phyloP scores from a whole-genome alignment of 805 yeast species.

The Candida xyloterini region DNA sequence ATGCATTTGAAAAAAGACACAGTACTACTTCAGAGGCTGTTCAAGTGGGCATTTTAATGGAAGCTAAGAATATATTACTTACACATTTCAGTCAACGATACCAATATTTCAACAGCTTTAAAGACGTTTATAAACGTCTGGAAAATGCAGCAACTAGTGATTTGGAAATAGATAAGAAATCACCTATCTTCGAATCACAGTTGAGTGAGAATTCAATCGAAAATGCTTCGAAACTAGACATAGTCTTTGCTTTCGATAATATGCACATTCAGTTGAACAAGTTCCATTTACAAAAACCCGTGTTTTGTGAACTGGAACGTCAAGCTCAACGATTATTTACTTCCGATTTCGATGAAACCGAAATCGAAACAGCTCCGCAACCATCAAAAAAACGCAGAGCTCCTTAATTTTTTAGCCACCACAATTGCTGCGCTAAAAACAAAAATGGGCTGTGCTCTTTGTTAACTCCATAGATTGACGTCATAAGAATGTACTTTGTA shows the following conservation, averaged over 20 bases:
- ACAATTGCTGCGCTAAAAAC: no score
- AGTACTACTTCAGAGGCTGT: slow-evolving; percentile 89
- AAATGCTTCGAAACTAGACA: slow-evolving; percentile 27
- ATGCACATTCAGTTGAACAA: slow-evolving; percentile 49
- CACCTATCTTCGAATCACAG: slow-evolving; percentile 23
- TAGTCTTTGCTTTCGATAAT: slow-evolving; percentile 63
- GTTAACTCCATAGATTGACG: slow-evolving; percentile 3
- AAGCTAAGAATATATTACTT: slow-evolving; percentile 63
- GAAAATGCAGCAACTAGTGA: slow-evolving; percentile 19
- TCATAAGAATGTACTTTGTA: slow-evolving; percentile 2
- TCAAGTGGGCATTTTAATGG: slow-evolving; percentile 65
- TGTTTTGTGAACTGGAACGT: slow-evolving; percentile 30
- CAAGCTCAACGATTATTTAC: slow-evolving; percentile 26
- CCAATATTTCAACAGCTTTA: slow-evolving; percentile 44
- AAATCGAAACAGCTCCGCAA: slow-evolving; percentile 3
- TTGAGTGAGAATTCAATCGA: slow-evolving; percentile 15
- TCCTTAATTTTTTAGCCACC: background rate
- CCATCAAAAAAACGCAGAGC: slow-evolving; percentile 9
- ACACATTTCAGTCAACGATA: slow-evolving; percentile 95
- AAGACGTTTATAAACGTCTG: slow-evolving; percentile 25
- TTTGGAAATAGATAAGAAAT: slow-evolving; percentile 19
- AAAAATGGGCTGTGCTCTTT: slow-evolving; percentile 3
- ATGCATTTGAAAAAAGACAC: slow-evolving; percentile 80
- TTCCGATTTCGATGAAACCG: slow-evolving; percentile 19
- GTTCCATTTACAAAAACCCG: slow-evolving; percentile 35